A percentile compares a stretch with the other conserved stretches of the same genome.
These are phyloP conservation scores for Lachnellula suecica DNA, from an alignment of 2,329 filamentous ascomycete genomes.

Conservation along the genomic window DNA sequence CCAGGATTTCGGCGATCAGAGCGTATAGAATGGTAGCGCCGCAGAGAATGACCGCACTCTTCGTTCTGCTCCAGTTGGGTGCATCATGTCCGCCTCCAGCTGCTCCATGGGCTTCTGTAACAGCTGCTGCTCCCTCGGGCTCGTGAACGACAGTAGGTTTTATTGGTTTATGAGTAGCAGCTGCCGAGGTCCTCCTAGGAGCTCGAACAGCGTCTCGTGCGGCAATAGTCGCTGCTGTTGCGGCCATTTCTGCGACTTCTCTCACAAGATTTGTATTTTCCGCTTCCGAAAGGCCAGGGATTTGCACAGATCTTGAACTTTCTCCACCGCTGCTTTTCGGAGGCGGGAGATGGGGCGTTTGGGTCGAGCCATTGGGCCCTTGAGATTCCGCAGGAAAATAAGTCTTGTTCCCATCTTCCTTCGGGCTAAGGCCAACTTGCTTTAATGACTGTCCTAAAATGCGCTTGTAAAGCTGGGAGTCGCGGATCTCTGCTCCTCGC, in stretches of 20 bases:
- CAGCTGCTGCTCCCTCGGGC: slow-evolving; percentile 16
- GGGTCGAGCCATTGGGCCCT: slow-evolving; percentile 42
- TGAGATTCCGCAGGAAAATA: slow-evolving; percentile 33
- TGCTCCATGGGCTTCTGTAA: slow-evolving; percentile 38
- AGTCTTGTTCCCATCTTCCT: slow-evolving; percentile 44
- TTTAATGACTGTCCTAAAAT: slow-evolving; percentile 88
- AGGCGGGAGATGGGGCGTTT: slow-evolving; percentile 72
- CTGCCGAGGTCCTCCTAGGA: slow-evolving; percentile 49
- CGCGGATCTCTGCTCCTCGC: slow-evolving; percentile 66
- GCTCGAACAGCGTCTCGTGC: slow-evolving; percentile 69
- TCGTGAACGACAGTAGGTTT: slow-evolving; percentile 35
- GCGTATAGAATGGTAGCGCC: slow-evolving; percentile 90
- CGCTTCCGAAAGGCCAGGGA: slow-evolving; percentile 74
- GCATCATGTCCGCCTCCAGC: slow-evolving; percentile 81
- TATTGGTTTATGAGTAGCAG: slow-evolving; percentile 35
- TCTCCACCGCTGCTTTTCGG: slow-evolving; percentile 58
- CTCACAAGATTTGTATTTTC: slow-evolving; percentile 80
- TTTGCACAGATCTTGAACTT: slow-evolving; percentile 45
- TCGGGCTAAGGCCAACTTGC: slow-evolving; percentile 69
- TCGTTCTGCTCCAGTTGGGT: slow-evolving; percentile 94
- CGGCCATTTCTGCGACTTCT: slow-evolving; percentile 90
- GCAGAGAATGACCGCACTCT: slow-evolving; percentile 87
- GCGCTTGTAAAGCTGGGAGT: slow-evolving; percentile 87
- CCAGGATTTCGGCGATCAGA: slow-evolving; percentile 94
- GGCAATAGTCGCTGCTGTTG: slow-evolving; percentile 84